Percentiles rank a stretch among this genome's conserved stretches.
phyloP scores from a whole-genome alignment of 1,284 basidiomycete species.

The Phylloboletellus chloephorus region DNA sequence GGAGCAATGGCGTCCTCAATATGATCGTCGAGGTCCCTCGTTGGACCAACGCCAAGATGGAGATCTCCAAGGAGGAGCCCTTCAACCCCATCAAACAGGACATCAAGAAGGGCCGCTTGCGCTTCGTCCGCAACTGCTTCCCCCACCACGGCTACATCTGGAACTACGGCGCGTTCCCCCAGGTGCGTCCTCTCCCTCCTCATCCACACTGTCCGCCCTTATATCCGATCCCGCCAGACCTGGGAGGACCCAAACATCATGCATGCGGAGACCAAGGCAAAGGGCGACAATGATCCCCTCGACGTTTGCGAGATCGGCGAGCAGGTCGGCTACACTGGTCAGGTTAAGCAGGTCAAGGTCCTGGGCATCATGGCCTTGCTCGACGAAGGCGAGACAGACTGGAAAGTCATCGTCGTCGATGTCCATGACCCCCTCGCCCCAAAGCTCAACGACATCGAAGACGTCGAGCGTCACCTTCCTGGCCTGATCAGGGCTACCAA shows the following conservation, averaged over 20 bases:
- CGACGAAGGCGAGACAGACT: constrained; percentile 97
- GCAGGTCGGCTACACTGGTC: constrained; percentile 94
- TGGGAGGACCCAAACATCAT: constrained; percentile 92
- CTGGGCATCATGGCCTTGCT: constrained; percentile 99
- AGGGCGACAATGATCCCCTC: constrained; percentile 98
- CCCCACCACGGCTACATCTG: constrained; percentile 99
- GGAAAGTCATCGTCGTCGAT: constrained; percentile 98
- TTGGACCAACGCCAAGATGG: constrained; percentile 99
- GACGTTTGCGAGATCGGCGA: constrained; percentile 99
- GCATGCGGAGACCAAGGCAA: constrained; percentile 98
- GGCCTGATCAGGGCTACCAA: constrained; percentile 95
- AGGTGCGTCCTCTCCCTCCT: constrained; percentile 45
- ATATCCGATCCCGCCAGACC: constrained; percentile 53
- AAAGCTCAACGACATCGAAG: constrained; percentile 98
- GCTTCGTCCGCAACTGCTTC: constrained; percentile 99
- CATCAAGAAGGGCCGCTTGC: constrained; percentile 92
- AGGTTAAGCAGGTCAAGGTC: constrained; percentile 99
- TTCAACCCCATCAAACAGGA: constrained; percentile 99
- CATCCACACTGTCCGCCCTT: constrained; percentile 6
- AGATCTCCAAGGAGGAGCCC: constrained; percentile 94
- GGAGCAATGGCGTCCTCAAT: constrained; percentile 90
- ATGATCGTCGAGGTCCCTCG: constrained; percentile 98
- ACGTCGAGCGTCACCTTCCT: constrained; percentile 97
- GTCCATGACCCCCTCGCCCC: constrained; percentile 93
- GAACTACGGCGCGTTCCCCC: constrained; percentile 98